A percentile compares a stretch with the other conserved stretches of the same genome.
These are phyloP conservation scores for Rauvolfia tetraphylla DNA, from an alignment of 257 asterid genomes.

Conservation along the genomic window DNA sequence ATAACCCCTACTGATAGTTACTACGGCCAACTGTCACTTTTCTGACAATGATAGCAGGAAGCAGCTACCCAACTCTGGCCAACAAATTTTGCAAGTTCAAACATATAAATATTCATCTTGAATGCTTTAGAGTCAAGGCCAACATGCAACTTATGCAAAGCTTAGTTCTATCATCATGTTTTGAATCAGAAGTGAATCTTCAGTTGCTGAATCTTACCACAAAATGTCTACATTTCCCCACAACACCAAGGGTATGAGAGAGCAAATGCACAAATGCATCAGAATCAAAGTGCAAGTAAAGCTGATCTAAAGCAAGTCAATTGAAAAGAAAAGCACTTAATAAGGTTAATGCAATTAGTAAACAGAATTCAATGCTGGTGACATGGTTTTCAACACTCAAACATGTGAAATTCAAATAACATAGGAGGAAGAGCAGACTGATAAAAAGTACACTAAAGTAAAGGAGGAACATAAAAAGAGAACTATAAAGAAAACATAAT, in stretches of 20 bases:
- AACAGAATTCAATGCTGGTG: not conserved
- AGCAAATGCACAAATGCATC: not conserved
- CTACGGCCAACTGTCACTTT: not conserved
- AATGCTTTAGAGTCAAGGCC: not conserved
- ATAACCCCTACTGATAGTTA: not conserved
- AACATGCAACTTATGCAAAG: not conserved
- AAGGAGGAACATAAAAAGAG: not conserved
- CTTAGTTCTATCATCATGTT: not conserved
- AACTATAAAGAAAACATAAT: not conserved
- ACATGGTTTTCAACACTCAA: not conserved
- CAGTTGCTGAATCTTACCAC: not conserved
- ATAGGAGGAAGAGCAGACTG: not conserved
- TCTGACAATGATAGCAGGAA: not conserved
- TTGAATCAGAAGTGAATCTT: not conserved
- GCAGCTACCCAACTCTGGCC: not conserved
- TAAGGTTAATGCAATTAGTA: not conserved
- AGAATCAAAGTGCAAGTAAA: not conserved
- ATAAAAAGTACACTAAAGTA: not conserved
- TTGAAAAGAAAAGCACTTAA: not conserved
- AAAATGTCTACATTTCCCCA: not conserved
- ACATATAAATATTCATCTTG: not conserved
- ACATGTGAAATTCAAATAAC: not conserved
- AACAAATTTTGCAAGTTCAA: constrained; percentile 6
- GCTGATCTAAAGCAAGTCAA: not conserved
- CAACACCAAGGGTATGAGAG: not conserved